Percentiles rank a stretch among this genome's conserved stretches.
Conservation (phyloP, 2,329 filamentous ascomycete species). For the Alternaria triticina region DNA sequence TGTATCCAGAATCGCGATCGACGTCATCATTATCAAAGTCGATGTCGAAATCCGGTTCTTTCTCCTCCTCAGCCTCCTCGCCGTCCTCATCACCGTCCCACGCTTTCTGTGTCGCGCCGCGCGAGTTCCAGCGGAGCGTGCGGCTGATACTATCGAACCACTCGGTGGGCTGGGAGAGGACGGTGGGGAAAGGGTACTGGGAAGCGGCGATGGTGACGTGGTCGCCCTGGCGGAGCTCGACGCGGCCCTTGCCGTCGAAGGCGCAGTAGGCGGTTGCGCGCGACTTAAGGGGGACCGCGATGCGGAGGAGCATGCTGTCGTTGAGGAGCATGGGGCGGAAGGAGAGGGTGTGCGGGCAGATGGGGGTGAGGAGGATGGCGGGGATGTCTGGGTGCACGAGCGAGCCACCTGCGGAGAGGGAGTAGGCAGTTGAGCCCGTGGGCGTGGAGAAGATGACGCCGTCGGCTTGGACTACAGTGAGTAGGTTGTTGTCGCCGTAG, state of each 20-base stretch:
- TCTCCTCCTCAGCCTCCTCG: conserved; percentile 52
- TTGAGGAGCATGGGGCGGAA: conserved; percentile 98
- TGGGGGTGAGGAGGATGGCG: conserved; percentile 93
- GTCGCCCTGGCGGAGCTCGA: conserved; percentile 91
- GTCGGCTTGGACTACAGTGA: conserved; percentile 95
- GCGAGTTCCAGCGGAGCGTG: conserved; percentile 92
- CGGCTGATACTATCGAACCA: conserved; percentile 97
- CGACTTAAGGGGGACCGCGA: conserved; percentile 82
- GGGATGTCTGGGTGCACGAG: conserved; percentile 97
- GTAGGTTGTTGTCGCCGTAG: conserved; percentile 91
- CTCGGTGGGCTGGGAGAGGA: conserved; percentile 85
- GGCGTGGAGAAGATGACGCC: conserved; percentile 98
- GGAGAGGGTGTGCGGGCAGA: conserved; percentile 94
- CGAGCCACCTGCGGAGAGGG: conserved; percentile 91
- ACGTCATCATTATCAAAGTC: conserved; percentile 80
- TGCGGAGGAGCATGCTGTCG: conserved; percentile 89
- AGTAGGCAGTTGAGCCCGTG: conserved; percentile 90
- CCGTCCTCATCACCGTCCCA: conserved; percentile 63
- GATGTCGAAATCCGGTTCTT: conserved; percentile 81
- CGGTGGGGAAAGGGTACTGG: conserved; percentile 96
- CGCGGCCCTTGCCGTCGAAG: conserved; percentile 94
- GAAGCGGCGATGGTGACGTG: conserved; percentile 95
- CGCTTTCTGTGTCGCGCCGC: conserved; percentile 88
- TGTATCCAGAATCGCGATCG: conserved; percentile 51
- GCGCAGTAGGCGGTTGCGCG: conserved; percentile 95